A percentile compares a stretch with the other conserved stretches of the same genome.
Conservation (phyloP, 73 alveolate species). For the Halteria grandinella region DNA sequence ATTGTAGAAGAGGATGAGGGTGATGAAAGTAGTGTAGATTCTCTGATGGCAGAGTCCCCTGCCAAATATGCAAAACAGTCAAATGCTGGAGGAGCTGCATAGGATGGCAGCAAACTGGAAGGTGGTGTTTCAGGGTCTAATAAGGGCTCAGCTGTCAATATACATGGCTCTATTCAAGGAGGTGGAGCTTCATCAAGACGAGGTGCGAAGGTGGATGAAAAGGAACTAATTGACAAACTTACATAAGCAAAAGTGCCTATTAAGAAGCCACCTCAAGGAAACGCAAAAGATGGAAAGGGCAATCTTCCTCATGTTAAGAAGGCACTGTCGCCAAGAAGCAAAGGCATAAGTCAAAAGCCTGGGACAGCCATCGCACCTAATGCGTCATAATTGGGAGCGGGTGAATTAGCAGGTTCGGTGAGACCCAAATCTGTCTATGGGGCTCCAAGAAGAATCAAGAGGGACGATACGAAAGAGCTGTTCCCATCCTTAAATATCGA, state of each 20-base stretch:
- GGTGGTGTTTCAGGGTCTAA: no score
- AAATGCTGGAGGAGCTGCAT: no score
- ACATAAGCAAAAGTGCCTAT: slow-evolving; percentile 38
- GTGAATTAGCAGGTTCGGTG: background rate
- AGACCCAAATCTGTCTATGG: background rate
- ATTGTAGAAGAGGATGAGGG: slow-evolving; percentile 61
- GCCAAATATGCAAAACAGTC: no score
- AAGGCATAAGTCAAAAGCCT: no score
- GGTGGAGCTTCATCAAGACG: no score
- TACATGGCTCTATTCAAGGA: no score
- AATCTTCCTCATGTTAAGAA: no score
- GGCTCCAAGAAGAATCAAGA: slow-evolving; percentile 57
- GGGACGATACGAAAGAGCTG: slow-evolving; percentile 58
- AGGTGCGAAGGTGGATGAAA: slow-evolving; percentile 37
- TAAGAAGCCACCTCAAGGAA: background rate
- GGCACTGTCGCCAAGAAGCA: background rate
- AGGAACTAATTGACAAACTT: slow-evolving; percentile 20
- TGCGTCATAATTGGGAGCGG: no score
- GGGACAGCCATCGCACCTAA: no score
- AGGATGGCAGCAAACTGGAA: no score
- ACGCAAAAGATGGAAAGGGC: no score
- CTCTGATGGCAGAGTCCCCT: slow-evolving; percentile 63
- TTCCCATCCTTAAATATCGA: slow-evolving; percentile 62
- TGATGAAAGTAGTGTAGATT: slow-evolving; percentile 50
- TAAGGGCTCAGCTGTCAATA: no score